phyloP scores from a whole-genome alignment of 2,329 filamentous ascomycete species.

The Fusarium liriodendri region DNA sequence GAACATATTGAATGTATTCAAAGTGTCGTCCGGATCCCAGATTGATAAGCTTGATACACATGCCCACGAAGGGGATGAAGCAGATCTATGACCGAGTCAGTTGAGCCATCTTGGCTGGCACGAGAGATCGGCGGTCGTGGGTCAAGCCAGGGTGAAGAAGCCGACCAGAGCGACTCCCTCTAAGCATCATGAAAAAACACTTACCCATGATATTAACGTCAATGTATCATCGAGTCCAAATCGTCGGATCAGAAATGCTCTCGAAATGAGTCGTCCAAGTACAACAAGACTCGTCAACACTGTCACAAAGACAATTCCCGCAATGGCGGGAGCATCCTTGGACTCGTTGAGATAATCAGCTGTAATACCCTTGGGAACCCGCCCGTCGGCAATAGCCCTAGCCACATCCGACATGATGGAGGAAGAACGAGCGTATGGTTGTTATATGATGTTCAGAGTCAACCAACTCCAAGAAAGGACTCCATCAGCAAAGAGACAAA shows the following conservation, averaged over 20 bases:
- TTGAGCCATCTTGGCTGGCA: background rate
- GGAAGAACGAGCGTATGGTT: background rate
- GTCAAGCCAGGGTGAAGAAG: background rate
- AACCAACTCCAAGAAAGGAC: slow-evolving; percentile 9
- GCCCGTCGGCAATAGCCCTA: slow-evolving; percentile 50
- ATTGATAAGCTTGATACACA: slow-evolving; percentile 57
- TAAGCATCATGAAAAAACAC: slow-evolving; percentile 18
- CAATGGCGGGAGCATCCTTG: slow-evolving; percentile 51
- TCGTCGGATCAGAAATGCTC: slow-evolving; percentile 50
- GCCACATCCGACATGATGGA: slow-evolving; percentile 40
- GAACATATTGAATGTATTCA: slow-evolving; percentile 59
- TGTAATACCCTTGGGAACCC: slow-evolving; percentile 49
- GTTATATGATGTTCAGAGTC: background rate
- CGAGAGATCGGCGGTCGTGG: slow-evolving; percentile 16
- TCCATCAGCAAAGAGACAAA: background rate
- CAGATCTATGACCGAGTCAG: slow-evolving; percentile 41
- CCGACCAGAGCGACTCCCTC: background rate
- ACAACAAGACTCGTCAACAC: slow-evolving; percentile 50
- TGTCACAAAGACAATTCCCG: slow-evolving; percentile 53
- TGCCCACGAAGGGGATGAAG: slow-evolving; percentile 56
- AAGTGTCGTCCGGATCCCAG: slow-evolving; percentile 61
- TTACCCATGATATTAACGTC: slow-evolving; percentile 50
- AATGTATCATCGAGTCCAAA: slow-evolving; percentile 54
- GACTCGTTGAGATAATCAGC: slow-evolving; percentile 50
- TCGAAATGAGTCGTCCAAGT: slow-evolving; percentile 48